Conservation (phyloP, 495 filamentous ascomycete genomes). For the Amphirosellinia nigrospora region DNA sequence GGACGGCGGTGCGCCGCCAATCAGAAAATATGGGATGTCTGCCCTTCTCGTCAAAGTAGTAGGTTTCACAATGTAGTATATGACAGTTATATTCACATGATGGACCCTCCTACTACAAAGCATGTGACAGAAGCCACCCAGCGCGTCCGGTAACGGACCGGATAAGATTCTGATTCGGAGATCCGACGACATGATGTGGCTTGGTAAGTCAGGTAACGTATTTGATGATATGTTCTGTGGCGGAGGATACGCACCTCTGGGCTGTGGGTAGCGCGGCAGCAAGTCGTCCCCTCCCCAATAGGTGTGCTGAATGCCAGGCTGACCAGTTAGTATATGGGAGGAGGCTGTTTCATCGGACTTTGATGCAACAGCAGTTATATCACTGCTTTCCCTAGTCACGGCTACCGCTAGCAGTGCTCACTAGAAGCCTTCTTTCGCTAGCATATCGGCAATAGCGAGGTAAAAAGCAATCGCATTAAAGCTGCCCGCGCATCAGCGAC, state of each 20-base stretch:
- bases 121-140: neutral
- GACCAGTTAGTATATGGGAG: neutral
- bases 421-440: constrained; percentile 73
- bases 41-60: neutral
- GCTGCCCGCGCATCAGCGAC: constrained; percentile 49
- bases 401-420: neutral
- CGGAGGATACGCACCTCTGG: neutral
- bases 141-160: neutral
- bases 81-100: neutral
- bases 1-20: too few species aligned
- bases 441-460: constrained; percentile 86
- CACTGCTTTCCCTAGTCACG: neutral
- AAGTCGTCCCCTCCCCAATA: neutral
- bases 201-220: neutral
- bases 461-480: constrained; percentile 98
- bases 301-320: neutral
- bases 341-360: neutral
- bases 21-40: neutral
- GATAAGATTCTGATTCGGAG: neutral
- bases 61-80: neutral
- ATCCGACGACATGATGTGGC: neutral
- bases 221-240: neutral
- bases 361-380: neutral
- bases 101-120: neutral
- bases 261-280: neutral